Evolutionary conservation across 1,284 basidiomycete species (phyloP).

Genomic region (Trametes pubescens): DNA sequence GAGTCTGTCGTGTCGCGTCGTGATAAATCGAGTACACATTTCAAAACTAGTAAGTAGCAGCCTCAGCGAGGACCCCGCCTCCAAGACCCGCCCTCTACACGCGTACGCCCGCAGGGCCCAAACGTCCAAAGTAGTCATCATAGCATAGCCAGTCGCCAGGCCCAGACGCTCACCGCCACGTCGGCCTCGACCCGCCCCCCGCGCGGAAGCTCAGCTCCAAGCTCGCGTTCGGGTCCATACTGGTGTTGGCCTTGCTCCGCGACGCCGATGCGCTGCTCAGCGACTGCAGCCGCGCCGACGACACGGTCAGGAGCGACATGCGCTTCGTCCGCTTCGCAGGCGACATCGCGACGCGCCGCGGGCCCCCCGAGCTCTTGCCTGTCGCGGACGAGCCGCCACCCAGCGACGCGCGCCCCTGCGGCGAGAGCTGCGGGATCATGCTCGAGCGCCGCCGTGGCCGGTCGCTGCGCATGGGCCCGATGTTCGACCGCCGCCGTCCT

Average conservation of each 20-base stretch:
- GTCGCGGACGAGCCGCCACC: slow-evolving; percentile 29
- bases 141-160: background rate
- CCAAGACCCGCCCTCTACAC: slow-evolving; percentile 11
- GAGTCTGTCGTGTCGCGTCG: slow-evolving; percentile 32
- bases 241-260: slow-evolving; percentile 32
- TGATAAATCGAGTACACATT: slow-evolving; percentile 32
- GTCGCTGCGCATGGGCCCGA: slow-evolving; percentile 75
- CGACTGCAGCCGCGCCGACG: slow-evolving; percentile 43
- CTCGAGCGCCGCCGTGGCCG: slow-evolving; percentile 78
- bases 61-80: slow-evolving; percentile 25
- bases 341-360: slow-evolving; percentile 46
- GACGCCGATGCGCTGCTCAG: slow-evolving; percentile 30
- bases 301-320: slow-evolving; percentile 58
- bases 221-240: slow-evolving; percentile 56
- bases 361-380: slow-evolving; percentile 37
- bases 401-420: slow-evolving; percentile 41
- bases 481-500: slow-evolving; percentile 71
- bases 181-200: slow-evolving; percentile 30
- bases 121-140: background rate
- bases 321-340: slow-evolving; percentile 73
- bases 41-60: slow-evolving; percentile 4
- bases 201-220: slow-evolving; percentile 55
- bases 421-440: slow-evolving; percentile 72
- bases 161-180: slow-evolving; percentile 27
- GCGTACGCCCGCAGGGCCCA: background rate